A percentile compares a stretch with the other conserved stretches of the same genome.
Evolutionary conservation across 192 early-diverging fungal genomes (phyloP).

Genomic region (Umbelopsis vinacea): DNA sequence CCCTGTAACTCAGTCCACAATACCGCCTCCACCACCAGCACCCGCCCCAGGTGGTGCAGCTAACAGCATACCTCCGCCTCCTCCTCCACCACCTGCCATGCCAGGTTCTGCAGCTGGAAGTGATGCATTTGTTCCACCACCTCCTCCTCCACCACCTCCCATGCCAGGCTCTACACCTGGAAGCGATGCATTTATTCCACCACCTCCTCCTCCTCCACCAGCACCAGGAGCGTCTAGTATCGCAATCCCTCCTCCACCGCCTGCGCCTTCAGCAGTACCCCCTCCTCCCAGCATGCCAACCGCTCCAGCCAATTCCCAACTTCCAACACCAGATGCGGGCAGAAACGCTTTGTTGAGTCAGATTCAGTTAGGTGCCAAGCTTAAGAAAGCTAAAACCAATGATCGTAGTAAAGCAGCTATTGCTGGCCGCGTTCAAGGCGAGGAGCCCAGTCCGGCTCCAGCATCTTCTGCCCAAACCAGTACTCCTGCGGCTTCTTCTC

Average conservation of each 20-base stretch:
- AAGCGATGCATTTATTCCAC: neutral
- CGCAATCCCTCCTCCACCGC: neutral
- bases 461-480: neutral
- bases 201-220: slow-evolving; percentile 21
- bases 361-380: slow-evolving; percentile 66
- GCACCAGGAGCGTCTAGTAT: slow-evolving; percentile 23
- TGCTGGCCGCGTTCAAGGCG: slow-evolving; percentile 49
- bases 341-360: slow-evolving; percentile 69
- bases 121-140: slow-evolving; percentile 10
- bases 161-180: slow-evolving; percentile 1
- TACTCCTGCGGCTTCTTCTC: slow-evolving; percentile 21
- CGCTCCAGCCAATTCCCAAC: neutral
- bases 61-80: slow-evolving; percentile 9
- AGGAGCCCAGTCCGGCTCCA: slow-evolving; percentile 20
- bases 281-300: slow-evolving; percentile 11
- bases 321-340: slow-evolving; percentile 23
- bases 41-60: neutral
- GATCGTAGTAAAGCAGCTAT: slow-evolving; percentile 60
- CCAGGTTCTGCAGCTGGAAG: neutral
- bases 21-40: slow-evolving; percentile 15
- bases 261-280: slow-evolving; percentile 22
- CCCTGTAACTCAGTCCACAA: neutral
- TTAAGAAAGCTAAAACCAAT: slow-evolving; percentile 67
- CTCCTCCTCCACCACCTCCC: slow-evolving; percentile 25
- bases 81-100: slow-evolving; percentile 28